These are phyloP conservation scores for Rhodosporidiobolus sp. DNA, from an alignment of 768 basidiomycete species.

Conservation along the genomic window DNA sequence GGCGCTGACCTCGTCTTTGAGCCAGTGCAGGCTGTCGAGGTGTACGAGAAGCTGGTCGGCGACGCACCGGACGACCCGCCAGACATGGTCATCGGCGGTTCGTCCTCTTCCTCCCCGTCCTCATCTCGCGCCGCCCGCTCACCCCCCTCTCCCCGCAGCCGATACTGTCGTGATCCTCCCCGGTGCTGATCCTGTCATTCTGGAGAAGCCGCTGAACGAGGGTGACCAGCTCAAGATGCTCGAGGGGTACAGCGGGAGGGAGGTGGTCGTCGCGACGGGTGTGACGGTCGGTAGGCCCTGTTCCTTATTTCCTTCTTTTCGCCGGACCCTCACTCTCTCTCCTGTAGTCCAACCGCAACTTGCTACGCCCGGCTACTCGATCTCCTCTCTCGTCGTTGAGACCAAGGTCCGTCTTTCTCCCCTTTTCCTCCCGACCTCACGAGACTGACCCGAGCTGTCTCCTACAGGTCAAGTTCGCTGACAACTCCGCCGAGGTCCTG, in stretches of 20 bases:
- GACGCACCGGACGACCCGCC: constrained; percentile 66
- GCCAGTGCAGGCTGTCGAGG: constrained; percentile 63
- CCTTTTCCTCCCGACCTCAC: no score
- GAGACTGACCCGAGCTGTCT: not conserved
- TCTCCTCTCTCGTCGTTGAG: constrained; percentile 7
- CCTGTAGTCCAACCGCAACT: constrained; percentile 30
- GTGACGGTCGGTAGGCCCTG: constrained; percentile 67
- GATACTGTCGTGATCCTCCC: constrained; percentile 89
- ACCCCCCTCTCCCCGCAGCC: constrained; percentile 55
- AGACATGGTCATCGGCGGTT: constrained; percentile 75
- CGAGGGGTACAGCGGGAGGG: constrained; percentile 74
- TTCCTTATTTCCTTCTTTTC: not conserved
- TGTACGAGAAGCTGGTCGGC: constrained; percentile 73
- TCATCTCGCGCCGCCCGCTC: not conserved
- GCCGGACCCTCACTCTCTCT: not conserved
- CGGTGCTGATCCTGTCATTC: constrained; percentile 58
- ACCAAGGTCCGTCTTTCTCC: not conserved
- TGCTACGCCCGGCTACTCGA: constrained; percentile 22
- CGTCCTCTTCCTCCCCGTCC: not conserved
- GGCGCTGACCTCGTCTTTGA: not conserved
- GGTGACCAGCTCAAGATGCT: constrained; percentile 84
- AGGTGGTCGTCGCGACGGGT: constrained; percentile 90
- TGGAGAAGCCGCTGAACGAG: constrained; percentile 81
- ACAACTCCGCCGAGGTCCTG: constrained; percentile 30
- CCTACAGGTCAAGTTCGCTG: constrained; percentile 32